phyloP scores from a whole-genome alignment of 257 asterid genomes.

The Fraxinus americana region DNA sequence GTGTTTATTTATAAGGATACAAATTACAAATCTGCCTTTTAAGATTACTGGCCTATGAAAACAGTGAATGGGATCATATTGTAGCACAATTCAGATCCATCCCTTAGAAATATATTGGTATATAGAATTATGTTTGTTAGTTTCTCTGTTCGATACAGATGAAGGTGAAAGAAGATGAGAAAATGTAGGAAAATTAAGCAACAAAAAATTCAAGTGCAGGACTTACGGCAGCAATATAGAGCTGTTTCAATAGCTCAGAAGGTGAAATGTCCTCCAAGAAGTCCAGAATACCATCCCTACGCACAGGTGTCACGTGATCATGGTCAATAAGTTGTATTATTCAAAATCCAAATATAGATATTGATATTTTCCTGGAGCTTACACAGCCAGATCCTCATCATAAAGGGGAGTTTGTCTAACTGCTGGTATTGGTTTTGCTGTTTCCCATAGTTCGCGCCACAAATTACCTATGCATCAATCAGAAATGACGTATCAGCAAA shows the following conservation, averaged over 20 bases:
- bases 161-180: not conserved
- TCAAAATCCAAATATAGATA: slow-evolving; percentile 9
- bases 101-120: slow-evolving; percentile 12
- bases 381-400: slow-evolving; percentile 98
- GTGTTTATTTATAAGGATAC: not conserved
- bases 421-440: slow-evolving; percentile 93
- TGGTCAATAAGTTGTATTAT: slow-evolving; percentile 11
- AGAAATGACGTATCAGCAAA: slow-evolving; percentile 22
- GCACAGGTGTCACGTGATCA: slow-evolving; percentile 23
- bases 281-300: slow-evolving; percentile 88
- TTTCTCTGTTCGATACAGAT: slow-evolving; percentile 14
- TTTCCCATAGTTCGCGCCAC: slow-evolving; percentile 99
- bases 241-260: slow-evolving; percentile 82
- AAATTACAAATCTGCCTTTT: not conserved
- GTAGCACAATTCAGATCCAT: not conserved
- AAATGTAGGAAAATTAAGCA: not conserved
- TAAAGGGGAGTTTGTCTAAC: slow-evolving; percentile 88
- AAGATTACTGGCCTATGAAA: not conserved
- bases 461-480: slow-evolving; percentile 70
- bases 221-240: slow-evolving; percentile 82
- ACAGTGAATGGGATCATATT: not conserved
- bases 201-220: slow-evolving; percentile 17
- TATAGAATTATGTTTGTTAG: not conserved
- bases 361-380: slow-evolving; percentile 40
- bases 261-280: slow-evolving; percentile 69